These are phyloP conservation scores for Nyssa sinensis DNA, from an alignment of 148 eudicot genomes.

Conservation along the genomic window DNA sequence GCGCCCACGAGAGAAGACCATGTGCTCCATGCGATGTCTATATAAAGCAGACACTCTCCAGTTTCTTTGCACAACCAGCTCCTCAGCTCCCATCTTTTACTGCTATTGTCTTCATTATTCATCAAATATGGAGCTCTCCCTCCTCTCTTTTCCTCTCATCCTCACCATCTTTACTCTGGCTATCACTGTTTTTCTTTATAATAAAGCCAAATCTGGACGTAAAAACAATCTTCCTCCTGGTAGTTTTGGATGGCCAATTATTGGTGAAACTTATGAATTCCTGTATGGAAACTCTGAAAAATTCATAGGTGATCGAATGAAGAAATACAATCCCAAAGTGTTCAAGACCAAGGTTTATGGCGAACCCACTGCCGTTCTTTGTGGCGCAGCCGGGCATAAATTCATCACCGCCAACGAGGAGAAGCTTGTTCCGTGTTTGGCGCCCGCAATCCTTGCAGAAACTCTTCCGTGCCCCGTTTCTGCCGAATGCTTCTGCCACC, in stretches of 20 bases:
- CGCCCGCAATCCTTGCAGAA: constrained; percentile 44
- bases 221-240: constrained; percentile 29
- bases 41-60: no score
- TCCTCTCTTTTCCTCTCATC: no score
- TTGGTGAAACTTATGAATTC: constrained; percentile 40
- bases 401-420: constrained; percentile 46
- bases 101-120: no score
- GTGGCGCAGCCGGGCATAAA: constrained; percentile 38
- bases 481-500: constrained; percentile 16
- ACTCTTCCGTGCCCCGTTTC: constrained; percentile 11
- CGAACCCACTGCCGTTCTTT: constrained; percentile 27
- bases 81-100: no score
- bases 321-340: constrained; percentile 19
- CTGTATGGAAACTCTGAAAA: constrained; percentile 33
- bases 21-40: no score
- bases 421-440: constrained; percentile 40
- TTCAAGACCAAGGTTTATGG: constrained; percentile 42
- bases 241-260: constrained; percentile 42
- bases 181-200: no score
- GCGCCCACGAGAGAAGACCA: no score
- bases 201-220: no score
- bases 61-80: no score
- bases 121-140: no score
- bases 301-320: constrained; percentile 30
- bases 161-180: no score